Base-by-base conservation (phyloP, 2,329 filamentous ascomycete genomes). In the Colletotrichum sp. region DNA sequence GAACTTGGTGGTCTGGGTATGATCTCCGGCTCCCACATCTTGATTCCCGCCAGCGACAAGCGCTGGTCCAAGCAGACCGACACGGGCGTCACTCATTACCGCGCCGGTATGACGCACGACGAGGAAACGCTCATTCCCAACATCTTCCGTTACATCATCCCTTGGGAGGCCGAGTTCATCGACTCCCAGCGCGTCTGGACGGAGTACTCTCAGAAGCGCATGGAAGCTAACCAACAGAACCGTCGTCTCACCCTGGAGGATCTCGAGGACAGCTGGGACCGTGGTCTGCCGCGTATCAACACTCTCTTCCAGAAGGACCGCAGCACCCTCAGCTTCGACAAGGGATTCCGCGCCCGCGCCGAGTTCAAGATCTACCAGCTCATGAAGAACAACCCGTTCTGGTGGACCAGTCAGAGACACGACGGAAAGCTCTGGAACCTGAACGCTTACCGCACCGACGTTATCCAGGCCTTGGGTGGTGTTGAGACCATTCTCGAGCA, bases 131-230 rank as follows among this genome's bases (percentile, higher is more conserved):
- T 99, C 69, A 99, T 99, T 76, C 97, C 97, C 12, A 99, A 99
- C 84, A 99, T 99, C 81, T 99, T 99, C 93, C 93, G 97, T 76
- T 99, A 99, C 86, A 99, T 99, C 83, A 98, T 99, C 79, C 96
- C 97, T 0, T 99, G 97, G 97, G 97, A 99, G 84, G 95, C 96
- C 2, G 97, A 99, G 84, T 99, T 99, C 85, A 98, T 99, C 79
- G 98, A 99, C 84, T 99, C 97, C 6, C 98, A 99, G 84, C 94
- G 98, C 80, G 97, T 99, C 2, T 99, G 97, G 97, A 99, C 97
- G 30, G 97, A 99, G 81, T 99, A 99, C 83, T 98, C 96, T 1
- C 97, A 99, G 87, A 99, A 99, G 89, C 94, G 97, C 63, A 90
- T 98, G 79, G 97, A 99, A 83, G 98, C 97, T 24, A 98, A 98